Evolutionary conservation across 768 basidiomycete genomes (phyloP), one percentile per base, ranked within the genome.

Genomic region (Suillus decipiens): DNA sequence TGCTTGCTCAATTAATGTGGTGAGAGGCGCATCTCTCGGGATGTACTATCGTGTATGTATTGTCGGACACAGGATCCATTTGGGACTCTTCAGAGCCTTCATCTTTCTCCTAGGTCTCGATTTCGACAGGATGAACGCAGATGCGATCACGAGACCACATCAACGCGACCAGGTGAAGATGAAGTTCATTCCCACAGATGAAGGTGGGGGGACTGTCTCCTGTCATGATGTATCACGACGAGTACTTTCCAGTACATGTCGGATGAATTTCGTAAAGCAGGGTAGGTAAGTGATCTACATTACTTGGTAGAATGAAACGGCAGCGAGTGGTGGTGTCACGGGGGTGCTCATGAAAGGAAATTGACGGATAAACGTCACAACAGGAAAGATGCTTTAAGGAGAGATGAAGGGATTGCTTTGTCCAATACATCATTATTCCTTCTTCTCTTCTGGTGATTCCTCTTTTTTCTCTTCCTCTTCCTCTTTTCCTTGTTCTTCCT

Each of bases 371-470:
- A 34, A 53, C 51, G 51, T 53, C 51, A 51, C 63, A 48, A 58
- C 50, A 62, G 61, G 59, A 64, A 56, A 61, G 57, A 62, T 41
- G 61, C 19, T 34, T 57, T 57, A 56, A 62, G 41, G 19, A 42
- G 56, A 66, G 54, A 66, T 31, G 47, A 39, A 59, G 22, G 31
- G 7, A 39, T 22, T 47, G 34, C 42, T 55, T 57, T 31, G 19
- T 41, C 14, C 19, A 19, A 41, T 36, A 51, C 42, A 59, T 60
- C 47, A 62, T 63, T 67, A 42, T 60, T 62, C 73, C 61, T 77
- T 75, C 63, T 79, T 74, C 67, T 80, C 80, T 48, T 72, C 77
- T 62, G 75, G 70, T 34, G 66, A 66, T 61, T 74, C 75, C 45
- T 72, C 71, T 62, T 63, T 70, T 59, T 72, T 62, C 65, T 75